A percentile compares a stretch with the other conserved stretches of the same genome.
These are phyloP conservation scores for Aureobasidium sp. DNA, from an alignment of 2,329 filamentous ascomycete genomes.

Conservation along the genomic window DNA sequence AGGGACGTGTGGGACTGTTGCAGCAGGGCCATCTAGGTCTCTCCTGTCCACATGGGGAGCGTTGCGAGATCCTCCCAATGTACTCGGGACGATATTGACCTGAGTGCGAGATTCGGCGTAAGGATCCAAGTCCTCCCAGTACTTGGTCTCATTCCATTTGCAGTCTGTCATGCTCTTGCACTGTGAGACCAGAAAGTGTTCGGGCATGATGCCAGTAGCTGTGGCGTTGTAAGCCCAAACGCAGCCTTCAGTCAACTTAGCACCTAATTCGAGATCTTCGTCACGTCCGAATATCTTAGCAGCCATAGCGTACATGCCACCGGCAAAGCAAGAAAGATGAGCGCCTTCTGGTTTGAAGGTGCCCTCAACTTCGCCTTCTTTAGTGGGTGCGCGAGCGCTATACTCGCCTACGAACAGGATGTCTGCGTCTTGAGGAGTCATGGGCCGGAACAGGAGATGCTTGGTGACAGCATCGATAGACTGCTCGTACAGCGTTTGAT, in stretches of 20 bases:
- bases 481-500: constrained; percentile 64
- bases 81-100: background rate
- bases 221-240: constrained; percentile 48
- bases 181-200: constrained; percentile 37
- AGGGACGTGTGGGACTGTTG: background rate
- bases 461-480: constrained; percentile 62
- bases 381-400: background rate
- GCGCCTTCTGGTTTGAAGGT: constrained; percentile 39
- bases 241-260: constrained; percentile 48
- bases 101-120: constrained; percentile 14
- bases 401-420: constrained; percentile 65
- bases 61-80: background rate
- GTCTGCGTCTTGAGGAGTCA: constrained; percentile 60
- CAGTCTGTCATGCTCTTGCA: constrained; percentile 38
- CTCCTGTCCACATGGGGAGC: background rate
- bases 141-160: constrained; percentile 37
- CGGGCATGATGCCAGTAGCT: constrained; percentile 49
- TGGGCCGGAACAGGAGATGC: constrained; percentile 69
- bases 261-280: constrained; percentile 43
- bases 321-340: constrained; percentile 49
- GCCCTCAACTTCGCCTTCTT: constrained; percentile 12
- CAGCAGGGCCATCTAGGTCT: background rate
- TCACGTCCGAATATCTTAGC: constrained; percentile 46
- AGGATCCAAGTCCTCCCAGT: constrained; percentile 37
- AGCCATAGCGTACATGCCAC: constrained; percentile 50